phyloP scores from a whole-genome alignment of 352 stramenopile genomes.

The Blastocystis sp. region DNA sequence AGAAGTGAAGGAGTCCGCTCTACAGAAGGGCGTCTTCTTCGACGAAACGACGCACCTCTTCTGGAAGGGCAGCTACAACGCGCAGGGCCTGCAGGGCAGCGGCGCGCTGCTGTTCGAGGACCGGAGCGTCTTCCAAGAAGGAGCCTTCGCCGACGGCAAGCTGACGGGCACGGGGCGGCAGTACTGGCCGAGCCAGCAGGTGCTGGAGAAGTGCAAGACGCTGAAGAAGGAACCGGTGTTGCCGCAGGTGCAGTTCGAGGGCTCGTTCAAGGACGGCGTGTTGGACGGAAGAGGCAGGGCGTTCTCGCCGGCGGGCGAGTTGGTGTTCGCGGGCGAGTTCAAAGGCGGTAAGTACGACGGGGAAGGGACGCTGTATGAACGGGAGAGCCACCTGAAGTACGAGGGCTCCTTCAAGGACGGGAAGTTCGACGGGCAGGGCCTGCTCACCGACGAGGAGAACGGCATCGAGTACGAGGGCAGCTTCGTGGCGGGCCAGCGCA shows the following conservation, averaged over 20 bases:
- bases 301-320: background rate
- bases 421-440: conserved; percentile 6
- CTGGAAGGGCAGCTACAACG: background rate
- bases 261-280: background rate
- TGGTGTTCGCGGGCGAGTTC: background rate
- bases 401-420: conserved; percentile 1
- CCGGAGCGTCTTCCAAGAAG: background rate
- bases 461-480: background rate
- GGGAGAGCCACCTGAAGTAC: conserved; percentile 3
- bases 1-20: too few relatives aligned
- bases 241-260: background rate
- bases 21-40: background rate
- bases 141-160: background rate
- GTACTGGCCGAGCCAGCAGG: background rate
- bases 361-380: conserved; percentile 16
- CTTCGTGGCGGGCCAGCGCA: background rate
- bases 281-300: conserved; percentile 28
- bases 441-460: background rate
- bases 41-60: background rate
- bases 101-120: background rate
- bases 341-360: conserved; percentile 8
- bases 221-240: background rate
- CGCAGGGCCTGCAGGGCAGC: background rate
- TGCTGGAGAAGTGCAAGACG: background rate
- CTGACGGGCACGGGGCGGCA: background rate